Base-by-base conservation (phyloP, 2,329 filamentous ascomycete species). In the Parafenestella ontariensis region DNA sequence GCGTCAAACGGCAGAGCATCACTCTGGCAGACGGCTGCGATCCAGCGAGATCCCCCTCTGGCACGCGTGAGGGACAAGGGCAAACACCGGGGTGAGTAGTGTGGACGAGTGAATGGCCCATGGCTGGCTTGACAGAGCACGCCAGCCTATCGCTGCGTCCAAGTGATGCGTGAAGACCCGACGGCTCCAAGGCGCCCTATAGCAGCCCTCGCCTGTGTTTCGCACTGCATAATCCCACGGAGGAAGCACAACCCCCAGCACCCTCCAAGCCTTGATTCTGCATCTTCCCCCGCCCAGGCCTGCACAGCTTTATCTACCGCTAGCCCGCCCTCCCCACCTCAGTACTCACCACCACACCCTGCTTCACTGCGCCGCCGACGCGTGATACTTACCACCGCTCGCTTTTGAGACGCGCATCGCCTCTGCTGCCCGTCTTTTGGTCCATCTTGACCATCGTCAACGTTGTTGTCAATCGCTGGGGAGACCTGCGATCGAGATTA, bases 131-230 rank as follows among this genome's bases (percentile, higher is more conserved):
- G 50, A 48, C 54, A 42, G 52, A 47, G 54, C 58, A 47, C 44
- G 50, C 46, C 60, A 68, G 66, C 69, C 69, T 69, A 64, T 72
- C 64, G 58, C 49, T 61, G 24, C 31, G 21, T 24, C 40, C 37
- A 55, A 54, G 54, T 68, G 64, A 62, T 71, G 70, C 70, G 73
- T 49, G 60, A 55, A 56, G 70, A 71, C 72, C 72, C 71, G 70
- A 73, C 69, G 57, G 42, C 45, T 55, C 51, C 61, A 69, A 56
- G 71, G 71, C 71, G 65, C 59, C 71, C 65, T 70, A 73, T 72
- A 49, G 59, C 59, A 66, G 47, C 42, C 50, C 54, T 52, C 44
- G 47, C 29, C 37, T 33, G 28, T 40, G 59, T 60, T 63, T 65
- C 56, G 64, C 59, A n/a, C 31, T 34, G 56, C 57, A 58, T 58